Conservation (phyloP, 345 rosid species). For the Syzygium aqueum region DNA sequence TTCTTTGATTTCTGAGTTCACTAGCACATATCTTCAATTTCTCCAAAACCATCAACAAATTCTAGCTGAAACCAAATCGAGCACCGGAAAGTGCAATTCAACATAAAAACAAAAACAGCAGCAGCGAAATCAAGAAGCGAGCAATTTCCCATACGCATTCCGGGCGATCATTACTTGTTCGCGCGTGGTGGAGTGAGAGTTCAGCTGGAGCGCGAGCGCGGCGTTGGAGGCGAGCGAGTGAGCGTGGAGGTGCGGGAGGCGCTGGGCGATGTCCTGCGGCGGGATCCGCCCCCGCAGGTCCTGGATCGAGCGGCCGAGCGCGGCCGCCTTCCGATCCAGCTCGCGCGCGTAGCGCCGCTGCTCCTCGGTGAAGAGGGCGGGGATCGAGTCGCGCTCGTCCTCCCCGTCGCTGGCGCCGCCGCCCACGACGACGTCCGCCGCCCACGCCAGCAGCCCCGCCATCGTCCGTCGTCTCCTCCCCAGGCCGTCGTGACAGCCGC, state of each 20-base stretch:
- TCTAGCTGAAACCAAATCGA: not conserved
- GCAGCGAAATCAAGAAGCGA: not conserved
- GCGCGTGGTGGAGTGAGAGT: conserved; percentile 88
- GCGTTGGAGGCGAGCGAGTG: conserved; percentile 91
- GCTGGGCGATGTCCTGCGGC: conserved; percentile 80
- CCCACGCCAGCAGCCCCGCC: conserved; percentile 94
- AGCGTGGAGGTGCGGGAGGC: conserved; percentile 86
- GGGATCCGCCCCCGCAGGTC: conserved; percentile 82
- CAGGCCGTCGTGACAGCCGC: not conserved
- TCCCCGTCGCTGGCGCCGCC: conserved; percentile 36
- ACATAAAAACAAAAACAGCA: not conserved
- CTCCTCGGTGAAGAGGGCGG: conserved; percentile 45
- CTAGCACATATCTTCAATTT: not conserved
- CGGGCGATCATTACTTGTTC: conserved; percentile 45
- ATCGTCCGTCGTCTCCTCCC: conserved; percentile 2
- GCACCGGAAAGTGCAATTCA: not conserved
- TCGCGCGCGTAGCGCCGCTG: conserved; percentile 62
- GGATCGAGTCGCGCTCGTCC: conserved; percentile 26
- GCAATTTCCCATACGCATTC: not conserved
- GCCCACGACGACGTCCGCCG: conserved; percentile 75
- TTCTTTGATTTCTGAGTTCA: not conserved
- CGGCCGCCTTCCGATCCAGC: conserved; percentile 55
- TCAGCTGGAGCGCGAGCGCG: conserved; percentile 84
- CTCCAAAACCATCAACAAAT: not conserved
- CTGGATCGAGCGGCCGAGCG: conserved; percentile 75